These are phyloP conservation scores for Cutaneotrichosporon arboriforme DNA, from an alignment of 1,284 basidiomycete genomes.

Conservation along the genomic window DNA sequence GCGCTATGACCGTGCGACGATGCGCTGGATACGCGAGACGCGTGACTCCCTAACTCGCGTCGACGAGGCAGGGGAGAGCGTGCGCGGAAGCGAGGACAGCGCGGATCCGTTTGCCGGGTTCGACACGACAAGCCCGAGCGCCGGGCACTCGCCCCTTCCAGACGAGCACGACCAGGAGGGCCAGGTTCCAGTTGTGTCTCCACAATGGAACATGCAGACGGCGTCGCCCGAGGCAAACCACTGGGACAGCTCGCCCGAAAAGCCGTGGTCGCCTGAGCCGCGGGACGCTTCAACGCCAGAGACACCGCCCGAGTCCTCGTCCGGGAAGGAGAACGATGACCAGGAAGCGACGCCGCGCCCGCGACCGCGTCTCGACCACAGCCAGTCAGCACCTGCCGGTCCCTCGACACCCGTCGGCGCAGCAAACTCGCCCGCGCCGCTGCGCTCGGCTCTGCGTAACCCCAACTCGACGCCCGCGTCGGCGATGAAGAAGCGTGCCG, in stretches of 20 bases:
- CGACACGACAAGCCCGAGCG: constrained; percentile 51
- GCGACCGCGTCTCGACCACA: constrained; percentile 24
- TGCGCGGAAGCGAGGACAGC: constrained; percentile 54
- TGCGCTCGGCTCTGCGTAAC: constrained; percentile 40
- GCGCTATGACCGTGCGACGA: constrained; percentile 71
- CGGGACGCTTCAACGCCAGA: too few relatives aligned
- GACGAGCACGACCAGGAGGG: too few relatives aligned
- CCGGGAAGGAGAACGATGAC: constrained; percentile 1
- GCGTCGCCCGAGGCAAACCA: background rate
- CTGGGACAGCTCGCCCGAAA: too few relatives aligned
- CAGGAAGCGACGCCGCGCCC: constrained; percentile 1
- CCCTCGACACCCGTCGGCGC: constrained; percentile 10
- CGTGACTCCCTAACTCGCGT: constrained; percentile 32
- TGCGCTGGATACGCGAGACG: constrained; percentile 72
- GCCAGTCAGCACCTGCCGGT: constrained; percentile 22
- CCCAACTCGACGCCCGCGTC: constrained; percentile 40
- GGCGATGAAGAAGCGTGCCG: constrained; percentile 43
- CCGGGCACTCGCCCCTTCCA: background rate
- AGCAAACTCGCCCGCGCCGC: constrained; percentile 14
- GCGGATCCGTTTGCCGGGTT: constrained; percentile 82
- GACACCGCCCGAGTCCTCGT: background rate
- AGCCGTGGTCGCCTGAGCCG: too few relatives aligned
- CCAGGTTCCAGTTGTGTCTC: background rate
- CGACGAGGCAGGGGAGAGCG: constrained; percentile 36
- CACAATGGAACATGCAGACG: background rate